phyloP scores from a whole-genome alignment of 192 early-diverging fungal species.

The Coemansia erecta region DNA sequence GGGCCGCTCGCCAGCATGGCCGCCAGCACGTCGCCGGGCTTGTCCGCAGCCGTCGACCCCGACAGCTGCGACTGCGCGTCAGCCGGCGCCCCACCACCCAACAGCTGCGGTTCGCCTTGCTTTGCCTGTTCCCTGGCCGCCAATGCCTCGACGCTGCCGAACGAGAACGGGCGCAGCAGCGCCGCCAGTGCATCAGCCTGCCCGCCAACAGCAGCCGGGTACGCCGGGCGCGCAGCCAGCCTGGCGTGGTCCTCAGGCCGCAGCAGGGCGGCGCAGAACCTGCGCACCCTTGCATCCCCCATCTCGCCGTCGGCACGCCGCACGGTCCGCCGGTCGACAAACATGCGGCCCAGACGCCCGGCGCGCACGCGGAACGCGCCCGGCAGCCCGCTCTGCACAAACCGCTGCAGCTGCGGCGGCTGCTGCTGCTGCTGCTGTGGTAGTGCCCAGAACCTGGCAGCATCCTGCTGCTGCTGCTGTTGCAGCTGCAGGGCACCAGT shows the following conservation, averaged over 20 bases:
- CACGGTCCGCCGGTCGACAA: conserved; percentile 35
- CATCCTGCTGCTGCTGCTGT: conserved; percentile 15
- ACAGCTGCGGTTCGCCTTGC: too few species aligned
- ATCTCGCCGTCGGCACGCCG: not conserved
- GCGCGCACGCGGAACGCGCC: conserved; percentile 34
- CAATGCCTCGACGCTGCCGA: not conserved
- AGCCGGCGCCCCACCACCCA: too few species aligned
- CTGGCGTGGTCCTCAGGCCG: conserved; percentile 29
- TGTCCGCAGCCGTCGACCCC: too few species aligned
- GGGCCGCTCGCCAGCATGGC: too few species aligned
- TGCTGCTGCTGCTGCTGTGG: conserved; percentile 5
- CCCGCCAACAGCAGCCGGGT: not conserved
- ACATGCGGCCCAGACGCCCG: conserved; percentile 35
- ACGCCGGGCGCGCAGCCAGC: conserved; percentile 8
- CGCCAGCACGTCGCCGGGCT: too few species aligned
- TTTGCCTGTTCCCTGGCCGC: too few species aligned
- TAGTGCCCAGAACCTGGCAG: too few species aligned
- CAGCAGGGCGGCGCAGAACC: conserved; percentile 34
- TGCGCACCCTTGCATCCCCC: conserved; percentile 8
- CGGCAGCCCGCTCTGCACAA: not conserved
- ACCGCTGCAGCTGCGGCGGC: not conserved
- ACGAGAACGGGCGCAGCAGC: conserved; percentile 38
- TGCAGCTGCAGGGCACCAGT: not conserved
- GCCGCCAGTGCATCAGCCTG: conserved; percentile 16
- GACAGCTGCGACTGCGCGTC: not conserved